Base-by-base conservation (phyloP, 1,284 basidiomycete genomes). In the Austroboletus niveus region DNA sequence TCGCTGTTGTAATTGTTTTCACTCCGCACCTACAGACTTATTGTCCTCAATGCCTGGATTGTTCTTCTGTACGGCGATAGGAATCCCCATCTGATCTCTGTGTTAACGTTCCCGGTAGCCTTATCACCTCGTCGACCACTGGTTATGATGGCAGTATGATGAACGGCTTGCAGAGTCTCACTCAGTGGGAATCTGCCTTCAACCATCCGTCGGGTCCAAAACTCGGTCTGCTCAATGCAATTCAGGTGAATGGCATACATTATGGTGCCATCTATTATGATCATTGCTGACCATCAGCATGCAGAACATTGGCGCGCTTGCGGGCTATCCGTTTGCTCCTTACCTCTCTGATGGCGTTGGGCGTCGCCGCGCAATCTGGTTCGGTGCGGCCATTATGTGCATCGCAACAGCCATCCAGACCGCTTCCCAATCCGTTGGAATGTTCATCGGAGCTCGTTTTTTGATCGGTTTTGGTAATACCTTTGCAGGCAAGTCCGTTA, bases 381-480 rank as follows among this genome's bases (percentile, higher is more conserved):
- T 87, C 44, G 86, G 87, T 55, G 83, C 84, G 6, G 42, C 62
- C 12, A 78, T 86, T 58, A 87, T 89, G 82, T 76, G 79, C 49
- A 66, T 81, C 41, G 85, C 79, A 17, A 84, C 84, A 11, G 82
- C 78, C 20, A 56, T 90, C 20, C 88, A 90, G 57, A 82, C 84
- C 0, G 84, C 85, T n/a, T 75, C 87, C 40, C 78, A 84, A 53
- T 87, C 82, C 42, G 79, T 90, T 15, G 80, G 82, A 58, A 89
- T 90, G 86, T 93, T 92, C 71, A 88, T 92, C 58, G 85, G 84
- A 54, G 83, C 87, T 61, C 80, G 87, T 51, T 89, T 88, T 75
- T 71, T 91, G 53, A 86, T 92, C 60, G 89, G 89, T 46, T 89
- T 90, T 64, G 90, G 91, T 49, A 74, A 88, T 41, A 85, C 85